Percentiles rank a stretch among this genome's conserved stretches.
phyloP scores from a whole-genome alignment of 2,329 filamentous ascomycete genomes.

The Alternaria alternata region DNA sequence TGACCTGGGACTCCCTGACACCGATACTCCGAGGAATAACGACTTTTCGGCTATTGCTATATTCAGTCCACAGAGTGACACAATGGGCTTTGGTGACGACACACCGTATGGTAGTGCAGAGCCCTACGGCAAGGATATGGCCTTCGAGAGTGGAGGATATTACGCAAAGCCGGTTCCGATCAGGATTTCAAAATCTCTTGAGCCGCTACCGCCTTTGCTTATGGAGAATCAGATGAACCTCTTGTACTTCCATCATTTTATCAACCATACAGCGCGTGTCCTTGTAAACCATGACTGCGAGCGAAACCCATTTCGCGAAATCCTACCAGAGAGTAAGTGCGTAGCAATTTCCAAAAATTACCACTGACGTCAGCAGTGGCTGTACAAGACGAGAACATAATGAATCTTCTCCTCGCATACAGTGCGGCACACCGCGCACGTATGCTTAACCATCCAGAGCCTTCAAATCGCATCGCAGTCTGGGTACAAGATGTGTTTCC shows the following conservation, averaged over 20 bases:
- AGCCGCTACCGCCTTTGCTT: conserved; percentile 64
- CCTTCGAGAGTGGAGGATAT: conserved; percentile 69
- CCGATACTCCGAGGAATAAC: conserved; percentile 75
- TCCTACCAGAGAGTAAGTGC: conserved; percentile 67
- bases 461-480: conserved; percentile 76
- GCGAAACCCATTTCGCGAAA: conserved; percentile 66
- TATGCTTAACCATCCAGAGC: conserved; percentile 76
- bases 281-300: conserved; percentile 69
- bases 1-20: conserved; percentile 73
- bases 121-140: conserved; percentile 57
- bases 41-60: conserved; percentile 70
- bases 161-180: conserved; percentile 75
- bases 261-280: conserved; percentile 80
- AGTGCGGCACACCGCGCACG: conserved; percentile 84
- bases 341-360: neutral
- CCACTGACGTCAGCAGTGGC: conserved; percentile 62
- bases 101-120: conserved; percentile 46
- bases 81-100: conserved; percentile 45
- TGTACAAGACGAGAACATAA: conserved; percentile 72
- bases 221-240: conserved; percentile 81
- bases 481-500: conserved; percentile 85
- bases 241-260: conserved; percentile 75
- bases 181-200: conserved; percentile 65
- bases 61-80: conserved; percentile 45
- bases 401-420: conserved; percentile 81